A percentile compares a stretch with the other conserved stretches of the same genome.
These are phyloP conservation scores for Tephrocybe sp. DNA, from an alignment of 768 basidiomycete genomes.

Conservation along the genomic window DNA sequence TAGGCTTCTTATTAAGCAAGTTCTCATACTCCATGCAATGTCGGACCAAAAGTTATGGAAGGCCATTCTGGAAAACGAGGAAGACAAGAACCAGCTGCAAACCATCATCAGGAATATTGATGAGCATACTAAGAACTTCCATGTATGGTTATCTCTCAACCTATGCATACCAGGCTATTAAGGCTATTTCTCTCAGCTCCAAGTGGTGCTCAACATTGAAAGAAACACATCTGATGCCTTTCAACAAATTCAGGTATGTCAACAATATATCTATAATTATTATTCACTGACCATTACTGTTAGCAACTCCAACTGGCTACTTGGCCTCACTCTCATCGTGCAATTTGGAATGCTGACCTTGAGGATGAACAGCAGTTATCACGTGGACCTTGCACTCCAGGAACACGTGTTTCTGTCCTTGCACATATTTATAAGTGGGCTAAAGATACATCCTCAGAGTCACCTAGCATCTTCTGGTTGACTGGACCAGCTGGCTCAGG, in stretches of 20 bases:
- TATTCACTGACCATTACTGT: conserved; percentile 8
- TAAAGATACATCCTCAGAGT: conserved; percentile 13
- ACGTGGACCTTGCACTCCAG: conserved; percentile 17
- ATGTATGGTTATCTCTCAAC: conserved; percentile 3
- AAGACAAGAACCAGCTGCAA: conserved; percentile 7
- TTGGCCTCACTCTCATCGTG: neutral
- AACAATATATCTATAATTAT: conserved; percentile 16
- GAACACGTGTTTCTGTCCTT: neutral
- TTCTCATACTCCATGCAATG: neutral
- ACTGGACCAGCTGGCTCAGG: conserved; percentile 7
- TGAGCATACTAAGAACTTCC: conserved; percentile 16
- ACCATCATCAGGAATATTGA: conserved; percentile 4
- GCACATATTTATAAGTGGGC: conserved; percentile 19
- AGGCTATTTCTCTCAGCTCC: neutral
- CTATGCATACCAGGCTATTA: neutral
- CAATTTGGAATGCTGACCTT: neutral
- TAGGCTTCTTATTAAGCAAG: neutral
- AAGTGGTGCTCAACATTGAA: neutral
- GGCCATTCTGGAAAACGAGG: conserved; percentile 10
- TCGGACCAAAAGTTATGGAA: neutral
- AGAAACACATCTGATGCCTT: conserved; percentile 12
- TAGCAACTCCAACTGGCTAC: neutral
- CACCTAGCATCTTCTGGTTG: conserved; percentile 11
- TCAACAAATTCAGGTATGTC: conserved; percentile 9
- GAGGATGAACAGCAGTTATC: neutral